Evolutionary conservation across 768 basidiomycete genomes (phyloP).

Genomic region (Leucogyrophana mollusca): DNA sequence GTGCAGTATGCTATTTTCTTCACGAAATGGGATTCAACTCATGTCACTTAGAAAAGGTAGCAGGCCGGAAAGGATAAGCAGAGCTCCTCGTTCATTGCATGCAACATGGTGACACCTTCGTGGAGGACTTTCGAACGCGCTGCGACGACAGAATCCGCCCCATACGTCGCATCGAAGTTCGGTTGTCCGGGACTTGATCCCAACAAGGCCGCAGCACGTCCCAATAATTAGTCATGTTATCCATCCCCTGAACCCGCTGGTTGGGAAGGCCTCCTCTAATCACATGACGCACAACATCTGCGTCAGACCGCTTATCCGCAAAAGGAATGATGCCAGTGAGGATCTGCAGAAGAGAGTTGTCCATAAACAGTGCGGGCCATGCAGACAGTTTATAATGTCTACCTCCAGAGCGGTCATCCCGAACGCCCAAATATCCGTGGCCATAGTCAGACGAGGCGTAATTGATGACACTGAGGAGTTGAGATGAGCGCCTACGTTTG

Average conservation of each 20-base stretch:
- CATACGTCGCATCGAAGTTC: slow-evolving; percentile 11
- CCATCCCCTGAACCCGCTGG: neutral
- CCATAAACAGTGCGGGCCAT: neutral
- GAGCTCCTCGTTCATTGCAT: too few relatives aligned
- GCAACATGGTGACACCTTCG: too few relatives aligned
- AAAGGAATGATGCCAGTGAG: slow-evolving; percentile 11
- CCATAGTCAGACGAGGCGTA: slow-evolving; percentile 19
- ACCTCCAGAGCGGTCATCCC: slow-evolving; percentile 37
- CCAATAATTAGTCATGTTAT: slow-evolving; percentile 19
- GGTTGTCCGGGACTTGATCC: slow-evolving; percentile 8
- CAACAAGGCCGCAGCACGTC: slow-evolving; percentile 18
- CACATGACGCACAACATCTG: neutral
- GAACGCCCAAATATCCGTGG: slow-evolving; percentile 37
- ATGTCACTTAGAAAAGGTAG: too few relatives aligned
- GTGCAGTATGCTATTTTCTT: too few relatives aligned
- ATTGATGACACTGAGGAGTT: slow-evolving; percentile 11
- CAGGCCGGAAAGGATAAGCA: too few relatives aligned
- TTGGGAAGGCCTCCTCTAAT: neutral
- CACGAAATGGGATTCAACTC: too few relatives aligned
- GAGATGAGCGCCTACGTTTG: slow-evolving; percentile 8
- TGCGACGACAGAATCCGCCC: too few relatives aligned
- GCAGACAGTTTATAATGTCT: neutral
- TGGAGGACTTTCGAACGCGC: too few relatives aligned
- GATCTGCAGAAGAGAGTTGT: slow-evolving; percentile 4
- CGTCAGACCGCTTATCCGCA: neutral